Percentiles rank a stretch among this genome's conserved stretches.
Evolutionary conservation across 176 grass and related monocot species (phyloP).

Genomic region (Lolium perenne): DNA sequence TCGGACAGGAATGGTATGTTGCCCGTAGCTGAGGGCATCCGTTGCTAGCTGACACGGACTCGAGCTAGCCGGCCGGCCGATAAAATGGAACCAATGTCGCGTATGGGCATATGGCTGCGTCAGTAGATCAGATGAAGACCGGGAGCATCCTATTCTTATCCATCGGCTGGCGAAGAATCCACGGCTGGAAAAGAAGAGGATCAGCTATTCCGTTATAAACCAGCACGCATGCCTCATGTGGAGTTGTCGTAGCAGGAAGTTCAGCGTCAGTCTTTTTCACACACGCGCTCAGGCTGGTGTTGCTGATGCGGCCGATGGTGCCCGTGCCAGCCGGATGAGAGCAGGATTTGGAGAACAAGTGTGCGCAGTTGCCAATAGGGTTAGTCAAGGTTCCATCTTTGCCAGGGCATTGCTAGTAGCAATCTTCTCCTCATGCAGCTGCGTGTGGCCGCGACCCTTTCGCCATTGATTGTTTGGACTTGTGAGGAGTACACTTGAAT

Average conservation of each 20-base stretch:
- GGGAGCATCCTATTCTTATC: background rate
- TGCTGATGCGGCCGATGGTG: background rate
- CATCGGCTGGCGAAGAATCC: background rate
- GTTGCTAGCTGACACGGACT: background rate
- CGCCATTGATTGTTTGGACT: background rate
- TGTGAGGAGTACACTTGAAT: background rate
- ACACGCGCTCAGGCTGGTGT: too few relatives aligned
- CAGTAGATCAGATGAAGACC: background rate
- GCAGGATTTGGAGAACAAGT: background rate
- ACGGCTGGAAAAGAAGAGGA: background rate
- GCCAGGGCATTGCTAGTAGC: background rate
- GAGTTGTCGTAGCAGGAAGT: too few relatives aligned
- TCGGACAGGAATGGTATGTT: background rate
- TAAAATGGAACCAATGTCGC: background rate
- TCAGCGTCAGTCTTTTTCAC: too few relatives aligned
- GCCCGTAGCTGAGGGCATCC: background rate
- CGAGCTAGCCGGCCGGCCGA: background rate
- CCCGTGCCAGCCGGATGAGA: background rate
- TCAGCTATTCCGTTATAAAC: background rate
- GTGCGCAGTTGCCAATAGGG: too few relatives aligned
- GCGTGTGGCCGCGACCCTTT: background rate
- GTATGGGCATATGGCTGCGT: background rate
- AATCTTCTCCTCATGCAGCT: too few relatives aligned
- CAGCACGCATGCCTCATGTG: too few relatives aligned
- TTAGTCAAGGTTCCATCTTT: background rate